Evolutionary conservation across 768 basidiomycete species (phyloP).

Genomic region (Cantharellus anzutake): DNA sequence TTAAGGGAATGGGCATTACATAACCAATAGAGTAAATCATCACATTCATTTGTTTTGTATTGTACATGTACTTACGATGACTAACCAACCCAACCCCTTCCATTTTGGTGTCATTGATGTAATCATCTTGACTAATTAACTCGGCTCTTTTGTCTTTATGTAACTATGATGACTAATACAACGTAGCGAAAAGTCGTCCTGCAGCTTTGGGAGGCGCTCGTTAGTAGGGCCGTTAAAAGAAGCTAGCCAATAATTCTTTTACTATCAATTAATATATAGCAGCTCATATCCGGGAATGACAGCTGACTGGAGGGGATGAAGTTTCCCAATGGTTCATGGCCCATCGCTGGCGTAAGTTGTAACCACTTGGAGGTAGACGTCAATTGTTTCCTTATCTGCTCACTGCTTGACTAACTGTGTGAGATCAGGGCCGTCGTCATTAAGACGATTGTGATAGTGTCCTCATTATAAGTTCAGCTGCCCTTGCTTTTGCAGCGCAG

Average conservation of each 20-base stretch:
- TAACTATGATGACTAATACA: too few species aligned
- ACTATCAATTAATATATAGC: constrained; percentile 38
- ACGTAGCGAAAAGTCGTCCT: too few species aligned
- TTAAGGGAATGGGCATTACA: too few species aligned
- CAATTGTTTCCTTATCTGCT: background rate
- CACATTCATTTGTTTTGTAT: too few species aligned
- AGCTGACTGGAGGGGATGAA: constrained; percentile 48
- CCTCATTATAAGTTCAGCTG: constrained; percentile 26
- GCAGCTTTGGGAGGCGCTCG: constrained; percentile 38
- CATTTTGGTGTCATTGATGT: too few species aligned
- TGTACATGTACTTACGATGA: too few species aligned
- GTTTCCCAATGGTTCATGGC: constrained; percentile 57
- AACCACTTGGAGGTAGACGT: constrained; percentile 63
- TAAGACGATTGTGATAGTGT: constrained; percentile 50
- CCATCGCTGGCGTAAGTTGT: constrained; percentile 52
- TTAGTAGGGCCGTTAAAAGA: constrained; percentile 35
- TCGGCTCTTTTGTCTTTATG: too few species aligned
- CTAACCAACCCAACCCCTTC: too few species aligned
- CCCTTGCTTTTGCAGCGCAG: background rate
- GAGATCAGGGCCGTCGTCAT: constrained; percentile 37
- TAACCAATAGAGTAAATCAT: too few species aligned
- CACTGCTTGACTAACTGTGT: background rate
- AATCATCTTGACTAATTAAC: too few species aligned
- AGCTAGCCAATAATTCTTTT: constrained; percentile 23
- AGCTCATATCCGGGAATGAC: constrained; percentile 48